These are phyloP conservation scores for Kodamaea sagamina DNA, from an alignment of 805 yeast species.

Conservation along the genomic window DNA sequence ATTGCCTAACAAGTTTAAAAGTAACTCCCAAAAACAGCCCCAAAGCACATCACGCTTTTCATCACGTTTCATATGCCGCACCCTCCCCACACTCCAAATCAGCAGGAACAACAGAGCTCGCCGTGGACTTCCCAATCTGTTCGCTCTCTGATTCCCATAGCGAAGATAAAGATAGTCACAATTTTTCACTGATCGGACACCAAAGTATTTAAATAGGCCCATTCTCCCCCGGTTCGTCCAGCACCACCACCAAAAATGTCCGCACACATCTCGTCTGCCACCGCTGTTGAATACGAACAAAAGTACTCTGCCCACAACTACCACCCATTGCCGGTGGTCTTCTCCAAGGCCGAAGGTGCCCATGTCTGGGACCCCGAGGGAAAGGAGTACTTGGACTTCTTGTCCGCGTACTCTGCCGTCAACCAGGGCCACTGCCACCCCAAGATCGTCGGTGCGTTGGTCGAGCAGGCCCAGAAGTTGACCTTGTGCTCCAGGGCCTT, in stretches of 20 bases:
- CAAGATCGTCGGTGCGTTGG: slow-evolving; percentile 77
- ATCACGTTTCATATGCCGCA: background rate
- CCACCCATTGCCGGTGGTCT: slow-evolving; percentile 95
- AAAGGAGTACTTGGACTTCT: slow-evolving; percentile 85
- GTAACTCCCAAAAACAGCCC: too few relatives aligned
- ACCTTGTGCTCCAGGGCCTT: slow-evolving; percentile 93
- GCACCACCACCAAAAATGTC: slow-evolving; percentile 21
- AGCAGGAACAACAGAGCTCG: slow-evolving; percentile 7
- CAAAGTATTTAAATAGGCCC: slow-evolving; percentile 6
- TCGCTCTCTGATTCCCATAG: slow-evolving; percentile 16
- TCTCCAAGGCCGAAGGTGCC: slow-evolving; percentile 84
- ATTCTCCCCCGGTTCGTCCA: slow-evolving; percentile 3
- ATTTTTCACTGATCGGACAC: slow-evolving; percentile 9
- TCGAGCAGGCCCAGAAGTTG: slow-evolving; percentile 81
- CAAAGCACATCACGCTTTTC: too few relatives aligned
- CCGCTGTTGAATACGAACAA: slow-evolving; percentile 68
- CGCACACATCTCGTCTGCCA: slow-evolving; percentile 55
- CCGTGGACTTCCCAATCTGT: slow-evolving; percentile 3
- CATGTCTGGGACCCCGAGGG: slow-evolving; percentile 99
- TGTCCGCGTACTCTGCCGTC: slow-evolving; percentile 95
- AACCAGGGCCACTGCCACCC: slow-evolving; percentile 99
- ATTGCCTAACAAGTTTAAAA: too few relatives aligned
- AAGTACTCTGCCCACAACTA: slow-evolving; percentile 94
- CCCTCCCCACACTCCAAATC: slow-evolving; percentile 4
- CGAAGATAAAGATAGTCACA: slow-evolving; percentile 7